Conservation (phyloP, 139 green algal genomes). For the Chlorella sp. region DNA sequence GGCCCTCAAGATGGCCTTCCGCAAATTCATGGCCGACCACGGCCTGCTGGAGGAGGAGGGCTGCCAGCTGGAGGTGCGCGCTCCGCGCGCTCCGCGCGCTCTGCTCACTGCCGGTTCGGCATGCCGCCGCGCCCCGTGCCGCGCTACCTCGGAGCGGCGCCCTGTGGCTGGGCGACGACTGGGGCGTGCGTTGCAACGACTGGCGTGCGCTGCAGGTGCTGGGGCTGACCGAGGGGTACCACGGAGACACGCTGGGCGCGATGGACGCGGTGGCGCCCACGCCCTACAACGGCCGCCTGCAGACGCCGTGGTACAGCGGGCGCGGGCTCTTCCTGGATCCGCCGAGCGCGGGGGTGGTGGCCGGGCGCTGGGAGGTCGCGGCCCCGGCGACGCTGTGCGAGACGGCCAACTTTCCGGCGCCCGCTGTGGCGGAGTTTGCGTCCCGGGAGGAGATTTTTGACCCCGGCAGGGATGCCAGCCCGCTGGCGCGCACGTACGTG, state of each 20-base stretch:
- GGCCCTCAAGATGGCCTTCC: slow-evolving; percentile 96
- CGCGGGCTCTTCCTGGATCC: slow-evolving; percentile 82
- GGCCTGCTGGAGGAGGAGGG: slow-evolving; percentile 16
- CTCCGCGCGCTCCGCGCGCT: too few relatives aligned
- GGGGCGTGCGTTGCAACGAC: too few relatives aligned
- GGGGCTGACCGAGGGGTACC: slow-evolving; percentile 86
- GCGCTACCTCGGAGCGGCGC: too few relatives aligned
- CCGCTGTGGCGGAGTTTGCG: slow-evolving; percentile 6
- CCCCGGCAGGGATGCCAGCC: slow-evolving; percentile 13
- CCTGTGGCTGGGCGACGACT: too few relatives aligned
- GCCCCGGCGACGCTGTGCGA: slow-evolving; percentile 7
- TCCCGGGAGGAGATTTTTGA: slow-evolving; percentile 22
- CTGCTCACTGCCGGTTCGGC: too few relatives aligned
- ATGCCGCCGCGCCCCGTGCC: too few relatives aligned
- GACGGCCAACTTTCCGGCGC: background rate
- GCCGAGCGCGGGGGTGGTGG: slow-evolving; percentile 58
- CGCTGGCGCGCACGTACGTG: slow-evolving; percentile 17
- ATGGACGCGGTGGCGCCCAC: slow-evolving; percentile 84
- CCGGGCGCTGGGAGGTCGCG: slow-evolving; percentile 46
- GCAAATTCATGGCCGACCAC: slow-evolving; percentile 62
- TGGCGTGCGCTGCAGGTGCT: slow-evolving; percentile 82
- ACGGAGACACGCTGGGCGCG: slow-evolving; percentile 95
- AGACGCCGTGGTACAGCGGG: slow-evolving; percentile 80
- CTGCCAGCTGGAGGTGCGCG: slow-evolving; percentile 5
- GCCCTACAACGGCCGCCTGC: slow-evolving; percentile 77